These are phyloP conservation scores for Trichocomaceae sp. DNA, from an alignment of 2,329 filamentous ascomycete species.

Conservation along the genomic window DNA sequence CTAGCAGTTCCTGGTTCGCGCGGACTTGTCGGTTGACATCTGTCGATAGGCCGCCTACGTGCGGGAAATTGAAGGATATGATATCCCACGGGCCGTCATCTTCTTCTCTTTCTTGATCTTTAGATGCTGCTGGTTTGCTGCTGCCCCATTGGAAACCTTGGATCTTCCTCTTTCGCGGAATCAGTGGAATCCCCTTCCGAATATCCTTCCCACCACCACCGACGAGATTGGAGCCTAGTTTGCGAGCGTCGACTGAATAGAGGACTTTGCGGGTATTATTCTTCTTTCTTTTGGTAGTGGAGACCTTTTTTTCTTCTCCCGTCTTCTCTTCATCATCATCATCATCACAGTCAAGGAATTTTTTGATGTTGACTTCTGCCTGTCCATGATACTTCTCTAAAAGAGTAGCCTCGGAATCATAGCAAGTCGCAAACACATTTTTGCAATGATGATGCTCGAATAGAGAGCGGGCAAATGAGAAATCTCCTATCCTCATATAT, in stretches of 20 bases:
- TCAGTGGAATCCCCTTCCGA: constrained; percentile 32
- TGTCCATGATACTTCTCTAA: constrained; percentile 65
- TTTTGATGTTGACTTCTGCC: constrained; percentile 52
- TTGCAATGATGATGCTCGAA: constrained; percentile 36
- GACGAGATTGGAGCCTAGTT: constrained; percentile 30
- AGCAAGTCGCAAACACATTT: constrained; percentile 39
- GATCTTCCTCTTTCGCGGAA: constrained; percentile 22
- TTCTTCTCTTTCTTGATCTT: neutral
- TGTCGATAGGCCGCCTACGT: constrained; percentile 84
- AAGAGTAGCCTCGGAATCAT: constrained; percentile 45
- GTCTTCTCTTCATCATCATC: neutral
- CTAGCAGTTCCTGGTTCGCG: constrained; percentile 65
- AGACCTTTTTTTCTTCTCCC: neutral
- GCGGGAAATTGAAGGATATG: constrained; percentile 94
- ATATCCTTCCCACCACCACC: constrained; percentile 39
- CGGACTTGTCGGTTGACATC: constrained; percentile 93
- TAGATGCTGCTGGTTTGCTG: neutral
- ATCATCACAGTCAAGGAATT: constrained; percentile 23
- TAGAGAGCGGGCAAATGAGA: constrained; percentile 43
- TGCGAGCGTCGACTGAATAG: constrained; percentile 40
- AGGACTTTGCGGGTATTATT: constrained; percentile 26
- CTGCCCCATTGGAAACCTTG: neutral
- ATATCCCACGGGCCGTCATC: constrained; percentile 57
- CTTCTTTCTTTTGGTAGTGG: neutral
- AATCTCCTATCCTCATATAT: constrained; percentile 32